These are phyloP conservation scores for Neocucurbitaria cava DNA, from an alignment of 2,329 filamentous ascomycete genomes.

Conservation along the genomic window DNA sequence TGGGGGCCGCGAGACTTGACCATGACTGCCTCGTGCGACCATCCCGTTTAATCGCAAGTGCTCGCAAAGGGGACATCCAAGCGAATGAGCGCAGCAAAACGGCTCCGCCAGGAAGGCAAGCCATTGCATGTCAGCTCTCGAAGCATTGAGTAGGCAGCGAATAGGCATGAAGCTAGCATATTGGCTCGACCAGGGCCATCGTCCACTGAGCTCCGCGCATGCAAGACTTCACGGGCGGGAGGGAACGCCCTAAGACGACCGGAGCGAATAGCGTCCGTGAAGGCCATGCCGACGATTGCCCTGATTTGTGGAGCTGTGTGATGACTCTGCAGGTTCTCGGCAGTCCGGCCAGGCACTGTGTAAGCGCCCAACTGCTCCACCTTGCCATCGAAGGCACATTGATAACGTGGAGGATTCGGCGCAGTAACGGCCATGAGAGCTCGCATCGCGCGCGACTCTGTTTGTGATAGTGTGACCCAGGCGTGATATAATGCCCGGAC, in stretches of 20 bases:
- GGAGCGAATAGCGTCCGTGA: conserved; percentile 27
- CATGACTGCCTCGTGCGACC: conserved; percentile 28
- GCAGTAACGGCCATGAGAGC: conserved; percentile 6
- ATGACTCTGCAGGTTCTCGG: conserved; percentile 31
- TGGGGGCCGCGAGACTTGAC: conserved; percentile 21
- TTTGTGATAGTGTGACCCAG: conserved; percentile 35
- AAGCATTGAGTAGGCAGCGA: conserved; percentile 31
- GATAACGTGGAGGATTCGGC: conserved; percentile 15
- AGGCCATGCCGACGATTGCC: conserved; percentile 9
- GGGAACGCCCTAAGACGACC: conserved; percentile 31
- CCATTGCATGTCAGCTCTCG: conserved; percentile 39
- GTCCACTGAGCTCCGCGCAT: conserved; percentile 38
- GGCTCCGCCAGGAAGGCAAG: conserved; percentile 31
- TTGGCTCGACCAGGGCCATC: conserved; percentile 37
- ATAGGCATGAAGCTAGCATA: conserved; percentile 34
- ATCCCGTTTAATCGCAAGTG: conserved; percentile 12
- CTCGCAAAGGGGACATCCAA: conserved; percentile 19
- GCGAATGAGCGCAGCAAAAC: conserved; percentile 24
- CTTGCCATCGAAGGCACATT: conserved; percentile 1
- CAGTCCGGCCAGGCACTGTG: conserved; percentile 26
- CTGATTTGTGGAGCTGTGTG: conserved; percentile 34
- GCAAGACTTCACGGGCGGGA: conserved; percentile 31
- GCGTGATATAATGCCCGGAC: conserved; percentile 27
- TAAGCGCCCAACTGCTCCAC: conserved; percentile 41
- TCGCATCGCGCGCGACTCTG: conserved; percentile 23